Evolutionary conservation across 2,329 filamentous ascomycete genomes (phyloP).

Genomic region (Fusarium sp.): DNA sequence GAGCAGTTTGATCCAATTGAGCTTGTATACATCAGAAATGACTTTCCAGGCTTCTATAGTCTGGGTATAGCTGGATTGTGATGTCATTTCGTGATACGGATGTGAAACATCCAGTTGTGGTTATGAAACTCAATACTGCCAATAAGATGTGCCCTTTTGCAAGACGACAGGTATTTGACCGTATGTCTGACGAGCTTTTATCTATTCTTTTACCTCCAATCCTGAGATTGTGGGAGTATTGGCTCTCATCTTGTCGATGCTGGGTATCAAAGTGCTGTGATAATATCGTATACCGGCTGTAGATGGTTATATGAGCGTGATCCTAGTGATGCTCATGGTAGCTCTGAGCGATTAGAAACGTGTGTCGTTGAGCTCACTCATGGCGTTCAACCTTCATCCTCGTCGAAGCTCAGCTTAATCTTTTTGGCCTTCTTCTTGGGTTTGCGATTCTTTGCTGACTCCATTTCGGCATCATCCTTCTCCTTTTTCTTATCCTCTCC

Average conservation of each 20-base stretch:
- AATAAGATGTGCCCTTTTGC: not conserved
- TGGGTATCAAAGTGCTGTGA: not conserved
- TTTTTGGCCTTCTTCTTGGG: constrained; percentile 68
- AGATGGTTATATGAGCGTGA: not conserved
- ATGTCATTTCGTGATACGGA: constrained; percentile 27
- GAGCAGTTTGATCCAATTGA: not conserved
- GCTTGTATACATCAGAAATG: not conserved
- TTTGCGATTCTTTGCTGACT: constrained; percentile 45
- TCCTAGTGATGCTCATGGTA: not conserved
- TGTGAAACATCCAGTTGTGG: not conserved
- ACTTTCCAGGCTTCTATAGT: not conserved
- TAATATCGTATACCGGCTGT: not conserved
- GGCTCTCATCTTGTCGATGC: not conserved
- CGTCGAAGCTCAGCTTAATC: constrained; percentile 74
- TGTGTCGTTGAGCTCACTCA: not conserved
- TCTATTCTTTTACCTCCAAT: not conserved
- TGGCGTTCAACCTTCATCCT: constrained; percentile 60
- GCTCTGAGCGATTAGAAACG: not conserved
- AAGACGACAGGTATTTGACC: not conserved
- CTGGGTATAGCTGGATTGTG: not conserved
- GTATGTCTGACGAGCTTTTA: not conserved
- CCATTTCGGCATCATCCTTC: constrained; percentile 37
- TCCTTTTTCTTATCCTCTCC: constrained; percentile 21
- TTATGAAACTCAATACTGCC: not conserved
- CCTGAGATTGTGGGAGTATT: not conserved